Percentiles rank a stretch among this genome's conserved stretches.
phyloP scores from a whole-genome alignment of 2,329 filamentous ascomycete genomes.

The Fusarium sp. region DNA sequence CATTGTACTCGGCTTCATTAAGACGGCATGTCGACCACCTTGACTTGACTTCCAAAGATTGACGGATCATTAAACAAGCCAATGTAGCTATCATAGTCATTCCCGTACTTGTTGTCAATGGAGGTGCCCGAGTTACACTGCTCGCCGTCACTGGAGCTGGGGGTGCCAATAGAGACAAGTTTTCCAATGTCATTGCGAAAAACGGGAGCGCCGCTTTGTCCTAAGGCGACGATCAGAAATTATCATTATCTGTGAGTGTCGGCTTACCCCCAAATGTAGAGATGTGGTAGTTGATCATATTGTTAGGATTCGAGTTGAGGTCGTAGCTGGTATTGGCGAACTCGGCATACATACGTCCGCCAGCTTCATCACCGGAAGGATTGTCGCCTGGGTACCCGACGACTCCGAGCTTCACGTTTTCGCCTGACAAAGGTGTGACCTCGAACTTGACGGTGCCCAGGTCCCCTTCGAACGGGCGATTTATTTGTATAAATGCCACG shows the following conservation, averaged over 20 bases:
- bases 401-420: conserved; percentile 40
- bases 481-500: conserved; percentile 43
- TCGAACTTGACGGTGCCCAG: conserved; percentile 37
- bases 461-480: conserved; percentile 40
- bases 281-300: conserved; percentile 49
- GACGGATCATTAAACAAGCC: conserved; percentile 15
- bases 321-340: conserved; percentile 40
- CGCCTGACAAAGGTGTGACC: conserved; percentile 18
- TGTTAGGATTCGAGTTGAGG: conserved; percentile 25
- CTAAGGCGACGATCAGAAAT: conserved; percentile 18
- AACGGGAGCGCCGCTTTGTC: conserved; percentile 46
- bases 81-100: conserved; percentile 35
- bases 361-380: conserved; percentile 35
- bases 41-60: conserved; percentile 7
- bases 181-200: conserved; percentile 19
- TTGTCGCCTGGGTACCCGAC: conserved; percentile 51
- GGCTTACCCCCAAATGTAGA: conserved; percentile 45
- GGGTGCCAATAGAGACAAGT: conserved; percentile 42
- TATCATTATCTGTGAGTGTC: accelerated
- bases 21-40: not conserved
- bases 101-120: conserved; percentile 37
- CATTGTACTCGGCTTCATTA: not conserved
- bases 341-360: conserved; percentile 51
- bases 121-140: conserved; percentile 44
- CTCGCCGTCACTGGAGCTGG: conserved; percentile 41